Conservation (phyloP, 805 yeast genomes). For the Ogataea thermomethanolica region DNA sequence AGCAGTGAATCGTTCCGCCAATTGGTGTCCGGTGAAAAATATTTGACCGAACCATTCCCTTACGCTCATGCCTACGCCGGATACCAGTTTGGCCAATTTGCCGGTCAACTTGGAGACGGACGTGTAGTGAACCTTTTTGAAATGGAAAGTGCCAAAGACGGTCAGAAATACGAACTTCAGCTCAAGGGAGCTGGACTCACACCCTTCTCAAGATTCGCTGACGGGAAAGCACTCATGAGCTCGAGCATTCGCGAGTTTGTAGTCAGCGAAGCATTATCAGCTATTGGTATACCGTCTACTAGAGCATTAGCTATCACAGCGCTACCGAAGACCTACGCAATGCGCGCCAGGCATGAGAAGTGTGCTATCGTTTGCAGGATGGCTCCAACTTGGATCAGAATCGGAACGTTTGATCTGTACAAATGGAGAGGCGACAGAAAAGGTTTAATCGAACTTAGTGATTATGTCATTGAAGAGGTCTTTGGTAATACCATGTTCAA, state of each 20-base stretch:
- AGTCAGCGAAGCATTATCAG: slow-evolving; percentile 74
- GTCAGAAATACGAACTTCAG: slow-evolving; percentile 60
- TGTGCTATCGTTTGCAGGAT: slow-evolving; percentile 84
- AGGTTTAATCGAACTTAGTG: slow-evolving; percentile 61
- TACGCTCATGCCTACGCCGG: slow-evolving; percentile 94
- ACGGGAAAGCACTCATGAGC: slow-evolving; percentile 89
- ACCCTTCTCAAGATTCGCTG: slow-evolving; percentile 92
- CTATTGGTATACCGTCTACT: slow-evolving; percentile 82
- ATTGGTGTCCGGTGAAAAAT: slow-evolving; percentile 58
- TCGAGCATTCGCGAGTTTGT: slow-evolving; percentile 87
- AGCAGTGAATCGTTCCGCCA: slow-evolving; percentile 37
- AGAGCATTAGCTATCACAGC: slow-evolving; percentile 72
- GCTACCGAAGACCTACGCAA: slow-evolving; percentile 75
- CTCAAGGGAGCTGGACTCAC: slow-evolving; percentile 91
- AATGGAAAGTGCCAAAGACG: slow-evolving; percentile 42
- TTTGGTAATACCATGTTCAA: slow-evolving; percentile 37
- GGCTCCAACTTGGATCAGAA: slow-evolving; percentile 81
- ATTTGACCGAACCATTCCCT: slow-evolving; percentile 51
- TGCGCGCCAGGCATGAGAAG: slow-evolving; percentile 64
- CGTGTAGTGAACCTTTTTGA: slow-evolving; percentile 83
- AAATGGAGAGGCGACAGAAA: slow-evolving; percentile 66
- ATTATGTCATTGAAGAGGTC: slow-evolving; percentile 68
- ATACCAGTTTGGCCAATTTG: slow-evolving; percentile 93
- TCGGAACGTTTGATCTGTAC: slow-evolving; percentile 85
- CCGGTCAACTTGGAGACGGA: slow-evolving; percentile 97